phyloP scores from a whole-genome alignment of 2,329 filamentous ascomycete species.

The Tolypocladium capitatum region DNA sequence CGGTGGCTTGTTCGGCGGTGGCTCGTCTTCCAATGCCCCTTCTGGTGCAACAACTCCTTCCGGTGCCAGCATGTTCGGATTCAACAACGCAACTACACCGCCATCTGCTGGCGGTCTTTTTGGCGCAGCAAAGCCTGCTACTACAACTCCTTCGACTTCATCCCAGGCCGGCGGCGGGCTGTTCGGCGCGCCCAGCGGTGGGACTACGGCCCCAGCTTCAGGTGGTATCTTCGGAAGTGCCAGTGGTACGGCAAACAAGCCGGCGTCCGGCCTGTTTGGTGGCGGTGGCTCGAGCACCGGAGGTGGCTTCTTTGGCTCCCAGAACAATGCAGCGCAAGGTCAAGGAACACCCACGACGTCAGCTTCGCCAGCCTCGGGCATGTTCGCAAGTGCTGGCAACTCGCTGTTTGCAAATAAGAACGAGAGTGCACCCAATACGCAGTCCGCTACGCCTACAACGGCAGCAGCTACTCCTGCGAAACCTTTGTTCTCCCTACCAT shows the following conservation, averaged over 20 bases:
- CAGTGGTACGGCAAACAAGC: slow-evolving; percentile 9
- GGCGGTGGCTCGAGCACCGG: slow-evolving; percentile 5
- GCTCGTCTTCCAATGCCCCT: slow-evolving; percentile 1
- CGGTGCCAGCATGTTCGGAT: slow-evolving; percentile 7
- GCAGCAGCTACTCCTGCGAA: slow-evolving; percentile 28
- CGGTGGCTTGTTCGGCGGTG: slow-evolving; percentile 18
- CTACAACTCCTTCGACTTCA: slow-evolving; percentile 6
- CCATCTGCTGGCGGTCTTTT: slow-evolving; percentile 5
- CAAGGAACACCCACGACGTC: slow-evolving; percentile 11
- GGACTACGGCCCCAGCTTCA: slow-evolving; percentile 3
- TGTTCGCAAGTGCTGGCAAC: slow-evolving; percentile 16
- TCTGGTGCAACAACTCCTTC: slow-evolving; percentile 8
- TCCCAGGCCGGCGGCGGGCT: slow-evolving; percentile 8
- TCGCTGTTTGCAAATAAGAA: slow-evolving; percentile 16
- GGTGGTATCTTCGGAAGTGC: slow-evolving; percentile 6
- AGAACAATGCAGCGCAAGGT: slow-evolving; percentile 4
- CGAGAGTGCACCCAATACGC: neutral
- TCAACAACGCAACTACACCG: slow-evolving; percentile 1
- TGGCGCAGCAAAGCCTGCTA: slow-evolving; percentile 5
- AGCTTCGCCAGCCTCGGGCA: slow-evolving; percentile 13
- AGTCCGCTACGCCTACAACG: slow-evolving; percentile 11
- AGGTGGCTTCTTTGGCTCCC: slow-evolving; percentile 5
- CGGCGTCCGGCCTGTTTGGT: slow-evolving; percentile 14
- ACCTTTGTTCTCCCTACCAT: slow-evolving; percentile 32
- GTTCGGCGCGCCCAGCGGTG: slow-evolving; percentile 9